Base-by-base conservation (phyloP, 75 land plant species). In the Sequoiadendron giganteum region DNA sequence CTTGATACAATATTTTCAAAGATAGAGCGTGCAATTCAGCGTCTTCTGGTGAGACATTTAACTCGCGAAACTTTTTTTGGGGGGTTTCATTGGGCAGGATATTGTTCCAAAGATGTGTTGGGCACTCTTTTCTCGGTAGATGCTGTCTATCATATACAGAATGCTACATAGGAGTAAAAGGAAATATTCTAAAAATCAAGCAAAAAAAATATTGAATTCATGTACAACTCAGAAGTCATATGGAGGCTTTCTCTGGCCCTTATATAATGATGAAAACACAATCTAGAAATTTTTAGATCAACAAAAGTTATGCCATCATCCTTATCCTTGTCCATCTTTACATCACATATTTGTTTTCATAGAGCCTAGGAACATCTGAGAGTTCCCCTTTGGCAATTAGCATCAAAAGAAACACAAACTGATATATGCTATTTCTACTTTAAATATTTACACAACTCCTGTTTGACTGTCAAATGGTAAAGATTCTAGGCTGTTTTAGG, bases 1-100 rank as follows among this genome's bases (percentile, higher is more conserved):
- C 84, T 95, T 55, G 97, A 98, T 80, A 95, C 97, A 32, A 95
- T 95, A 13, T 94, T 97, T 86, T 96, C 95, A 16, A 98, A 97
- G 89, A 95, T 98, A 87, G 99, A 98, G 55, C 96, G 94, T 85
- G 99, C 96, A 88, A 95, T 98, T 82, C 91, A 93, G 48, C 95
- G 95, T 34, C 86, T 94, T 47, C 90, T 95, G 86, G 98, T 96
- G 83, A 94, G 97, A 79, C 21, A 40, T 25, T 40, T 8, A 39
- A 79, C 47, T 39, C 9, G 28, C 21, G 19, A 79, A 79, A 25
- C 1, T 8, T 79, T 40, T 79, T 19, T 79, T 79, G 40, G 40
- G 82, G 45, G 40, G 21, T 19, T 40, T 21, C 25, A 21, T 79
- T 39, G 82, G 82, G 82, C 25, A 79, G 6, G 45, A 38, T 40